phyloP scores from a whole-genome alignment of 305 asterid genomes.

The Petunia hybrid region DNA sequence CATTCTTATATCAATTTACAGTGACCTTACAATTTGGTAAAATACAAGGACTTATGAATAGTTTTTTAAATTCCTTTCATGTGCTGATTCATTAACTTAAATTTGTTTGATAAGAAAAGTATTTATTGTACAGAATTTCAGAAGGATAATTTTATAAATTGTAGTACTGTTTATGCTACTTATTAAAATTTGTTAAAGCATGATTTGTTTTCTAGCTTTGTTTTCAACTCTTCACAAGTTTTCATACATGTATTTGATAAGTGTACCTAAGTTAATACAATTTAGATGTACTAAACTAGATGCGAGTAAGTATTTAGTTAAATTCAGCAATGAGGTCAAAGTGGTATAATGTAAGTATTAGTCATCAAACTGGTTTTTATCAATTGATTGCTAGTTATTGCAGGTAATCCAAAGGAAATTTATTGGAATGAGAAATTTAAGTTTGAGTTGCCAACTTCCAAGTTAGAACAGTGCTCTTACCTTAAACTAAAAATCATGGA shows the following conservation, averaged over 20 bases:
- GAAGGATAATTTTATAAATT: too few relatives aligned
- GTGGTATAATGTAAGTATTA: background rate
- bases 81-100: background rate
- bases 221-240: too few relatives aligned
- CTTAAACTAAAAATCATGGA: conserved; percentile 70
- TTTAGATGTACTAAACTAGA: too few relatives aligned
- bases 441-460: conserved; percentile 53
- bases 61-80: too few relatives aligned
- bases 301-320: too few relatives aligned
- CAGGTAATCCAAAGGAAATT: conserved; percentile 56
- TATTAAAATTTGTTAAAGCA: too few relatives aligned
- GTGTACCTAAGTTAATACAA: too few relatives aligned
- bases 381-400: background rate
- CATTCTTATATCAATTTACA: background rate
- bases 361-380: background rate
- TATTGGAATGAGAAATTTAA: conserved; percentile 71
- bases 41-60: background rate
- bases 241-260: too few relatives aligned
- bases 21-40: background rate
- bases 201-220: too few relatives aligned
- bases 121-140: too few relatives aligned
- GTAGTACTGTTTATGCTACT: too few relatives aligned
- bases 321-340: too few relatives aligned
- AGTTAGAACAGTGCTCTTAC: conserved; percentile 53
- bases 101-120: background rate